A percentile compares a stretch with the other conserved stretches of the same genome.
Evolutionary conservation across 345 rosid genomes (phyloP).

Genomic region (Cardamine chenopodiifolia): DNA sequence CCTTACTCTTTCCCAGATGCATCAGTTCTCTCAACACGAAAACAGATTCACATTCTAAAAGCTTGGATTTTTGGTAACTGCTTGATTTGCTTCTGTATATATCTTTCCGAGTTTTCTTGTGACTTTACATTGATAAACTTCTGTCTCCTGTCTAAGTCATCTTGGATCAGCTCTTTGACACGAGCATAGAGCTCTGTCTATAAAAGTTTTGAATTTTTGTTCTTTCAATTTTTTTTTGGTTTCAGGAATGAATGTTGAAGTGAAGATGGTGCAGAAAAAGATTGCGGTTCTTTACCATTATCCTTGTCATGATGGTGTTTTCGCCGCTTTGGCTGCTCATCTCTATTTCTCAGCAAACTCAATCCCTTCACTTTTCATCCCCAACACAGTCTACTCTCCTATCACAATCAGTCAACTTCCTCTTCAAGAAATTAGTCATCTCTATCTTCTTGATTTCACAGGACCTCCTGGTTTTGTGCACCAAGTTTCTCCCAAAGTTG

Average conservation of each 20-base stretch:
- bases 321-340: constrained; percentile 76
- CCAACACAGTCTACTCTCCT: constrained; percentile 71
- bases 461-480: constrained; percentile 67
- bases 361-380: constrained; percentile 58
- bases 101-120: neutral
- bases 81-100: constrained; percentile 8
- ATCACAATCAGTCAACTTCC: constrained; percentile 58
- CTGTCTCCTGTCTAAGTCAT: neutral
- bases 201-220: neutral
- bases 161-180: neutral
- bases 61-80: neutral
- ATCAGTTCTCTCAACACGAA: neutral
- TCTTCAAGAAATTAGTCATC: constrained; percentile 54
- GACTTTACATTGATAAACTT: neutral
- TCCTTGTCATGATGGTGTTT: constrained; percentile 82
- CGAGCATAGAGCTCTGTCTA: neutral
- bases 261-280: constrained; percentile 46
- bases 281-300: constrained; percentile 71
- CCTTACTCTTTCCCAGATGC: neutral
- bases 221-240: neutral
- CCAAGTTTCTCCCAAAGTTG: constrained; percentile 53
- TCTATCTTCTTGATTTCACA: constrained; percentile 75
- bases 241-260: constrained; percentile 35
- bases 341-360: constrained; percentile 64
- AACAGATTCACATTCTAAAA: neutral